Conservation (phyloP, 495 filamentous ascomycete species). For the Pseudevernia furfuracea region DNA sequence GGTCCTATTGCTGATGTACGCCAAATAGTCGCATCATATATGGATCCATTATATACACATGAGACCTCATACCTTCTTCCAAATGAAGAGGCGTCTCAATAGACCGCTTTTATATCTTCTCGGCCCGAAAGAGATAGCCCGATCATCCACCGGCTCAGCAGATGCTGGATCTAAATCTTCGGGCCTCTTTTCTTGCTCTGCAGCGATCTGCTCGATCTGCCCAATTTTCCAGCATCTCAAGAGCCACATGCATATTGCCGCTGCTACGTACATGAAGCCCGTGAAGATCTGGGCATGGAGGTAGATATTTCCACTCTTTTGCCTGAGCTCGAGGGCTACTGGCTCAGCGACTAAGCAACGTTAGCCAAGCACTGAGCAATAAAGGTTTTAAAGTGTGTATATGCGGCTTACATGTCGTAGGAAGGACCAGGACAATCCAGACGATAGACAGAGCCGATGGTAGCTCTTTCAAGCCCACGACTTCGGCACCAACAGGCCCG, state of each 20-base stretch:
- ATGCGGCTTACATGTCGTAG: slow-evolving; percentile 48
- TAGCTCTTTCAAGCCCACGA: slow-evolving; percentile 64
- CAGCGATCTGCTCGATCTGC: slow-evolving; percentile 20
- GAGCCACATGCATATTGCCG: slow-evolving; percentile 44
- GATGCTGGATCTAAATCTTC: slow-evolving; percentile 12
- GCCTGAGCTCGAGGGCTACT: slow-evolving; percentile 54
- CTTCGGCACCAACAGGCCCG: slow-evolving; percentile 67
- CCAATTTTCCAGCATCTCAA: slow-evolving; percentile 35
- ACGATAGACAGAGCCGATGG: slow-evolving; percentile 67
- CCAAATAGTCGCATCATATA: background rate
- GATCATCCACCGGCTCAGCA: slow-evolving; percentile 7
- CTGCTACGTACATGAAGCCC: slow-evolving; percentile 52
- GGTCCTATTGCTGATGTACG: background rate
- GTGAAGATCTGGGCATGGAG: slow-evolving; percentile 56
- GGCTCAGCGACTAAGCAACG: slow-evolving; percentile 48
- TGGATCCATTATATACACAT: background rate
- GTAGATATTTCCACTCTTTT: slow-evolving; percentile 41
- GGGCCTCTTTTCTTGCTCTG: slow-evolving; percentile 15
- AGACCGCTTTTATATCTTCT: slow-evolving; percentile 14
- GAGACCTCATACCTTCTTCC: slow-evolving; percentile 25
- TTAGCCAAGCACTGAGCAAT: slow-evolving; percentile 9
- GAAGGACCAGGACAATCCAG: slow-evolving; percentile 67
- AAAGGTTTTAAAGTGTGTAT: background rate
- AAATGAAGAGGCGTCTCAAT: slow-evolving; percentile 17
- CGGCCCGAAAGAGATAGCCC: background rate